Base-by-base conservation (phyloP, 139 green algal genomes). In the Protoeuglena noctilucae region DNA sequence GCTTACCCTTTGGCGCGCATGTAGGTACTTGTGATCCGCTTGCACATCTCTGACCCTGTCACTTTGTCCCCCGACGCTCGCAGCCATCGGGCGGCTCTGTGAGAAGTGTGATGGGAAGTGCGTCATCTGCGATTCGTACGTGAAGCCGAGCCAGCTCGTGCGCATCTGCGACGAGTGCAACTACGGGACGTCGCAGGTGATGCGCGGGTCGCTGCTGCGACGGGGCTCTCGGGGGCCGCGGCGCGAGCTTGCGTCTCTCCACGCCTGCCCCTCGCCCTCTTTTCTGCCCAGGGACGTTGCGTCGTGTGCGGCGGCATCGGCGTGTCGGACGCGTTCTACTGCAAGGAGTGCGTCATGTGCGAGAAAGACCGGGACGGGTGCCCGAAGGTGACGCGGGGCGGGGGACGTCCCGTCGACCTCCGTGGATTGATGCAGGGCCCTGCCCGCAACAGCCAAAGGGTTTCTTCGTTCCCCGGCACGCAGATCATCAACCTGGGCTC, bases 101-200 rank as follows among this genome's bases (percentile, higher is more conserved):
- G 88, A 96, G 51, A 95, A 93, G 58, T 93, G 82, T 81, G 89
- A 98, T 53, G 89, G 89, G 50, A 94, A 95, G 56, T 98, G 89
- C 68, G 84, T 93, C 3, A 83, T 97, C 17, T 99, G 92, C 51
- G 92, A 99, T 67, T 92, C 76, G 0, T 95, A 93, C 62, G 92
- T 99, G 47, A 74, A 89, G 6, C 92, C 92, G 1, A 78, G 73
- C 43, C 96, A 85, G 21, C 72, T 99, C n/a, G 92, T 97, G 23
- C 72, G 92, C 2, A 77, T 98, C 0, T 99, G 92, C 58, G 92
- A 99, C 51, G 92, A 99, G 69, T 99, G 91, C 74, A 98, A 97
- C 73, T 98, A 98, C 53, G 90, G 90, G 14, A 82, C 68, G 14
- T 92, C 93, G 48, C 77, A n/a, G n/a, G n/a, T n/a, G n/a, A n/a